These are phyloP conservation scores for Lachancea waltii DNA, from an alignment of 805 yeast genomes.

Conservation along the genomic window DNA sequence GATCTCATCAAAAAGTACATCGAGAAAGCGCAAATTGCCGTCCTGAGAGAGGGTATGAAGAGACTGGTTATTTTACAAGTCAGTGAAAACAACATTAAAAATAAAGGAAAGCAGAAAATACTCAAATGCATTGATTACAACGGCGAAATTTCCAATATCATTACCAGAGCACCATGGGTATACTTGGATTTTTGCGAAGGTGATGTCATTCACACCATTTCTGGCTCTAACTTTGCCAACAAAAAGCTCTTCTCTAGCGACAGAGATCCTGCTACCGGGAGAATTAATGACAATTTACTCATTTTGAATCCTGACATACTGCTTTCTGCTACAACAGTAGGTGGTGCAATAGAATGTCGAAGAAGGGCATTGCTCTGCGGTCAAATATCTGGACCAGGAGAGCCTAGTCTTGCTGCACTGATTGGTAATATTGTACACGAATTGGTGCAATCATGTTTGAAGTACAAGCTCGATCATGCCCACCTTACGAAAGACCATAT, in stretches of 20 bases:
- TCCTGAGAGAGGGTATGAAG: constrained; percentile 39
- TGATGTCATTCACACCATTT: constrained; percentile 59
- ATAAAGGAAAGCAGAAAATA: constrained; percentile 42
- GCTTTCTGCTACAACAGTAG: constrained; percentile 73
- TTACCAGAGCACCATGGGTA: constrained; percentile 58
- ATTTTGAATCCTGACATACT: constrained; percentile 80
- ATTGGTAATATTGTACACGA: constrained; percentile 82
- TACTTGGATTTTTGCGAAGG: constrained; percentile 41
- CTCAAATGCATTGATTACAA: constrained; percentile 43
- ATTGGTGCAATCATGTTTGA: constrained; percentile 49
- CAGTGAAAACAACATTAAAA: constrained; percentile 16
- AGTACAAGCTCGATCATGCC: constrained; percentile 25
- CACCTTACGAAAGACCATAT: constrained; percentile 26
- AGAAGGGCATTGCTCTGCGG: constrained; percentile 60
- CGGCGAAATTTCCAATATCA: constrained; percentile 34
- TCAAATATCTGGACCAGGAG: constrained; percentile 57
- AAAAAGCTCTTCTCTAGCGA: constrained; percentile 28
- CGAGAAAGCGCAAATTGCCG: constrained; percentile 38
- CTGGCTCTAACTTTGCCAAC: constrained; percentile 31
- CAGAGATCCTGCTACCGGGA: constrained; percentile 21
- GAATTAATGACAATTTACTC: constrained; percentile 48
- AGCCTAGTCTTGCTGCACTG: constrained; percentile 54
- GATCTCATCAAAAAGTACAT: constrained; percentile 8
- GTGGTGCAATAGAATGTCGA: constrained; percentile 68
- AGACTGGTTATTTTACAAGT: constrained; percentile 24